Percentiles rank a stretch among this genome's conserved stretches.
Conservation (phyloP, 2,329 filamentous ascomycete species). For the Diaporthe sp. region DNA sequence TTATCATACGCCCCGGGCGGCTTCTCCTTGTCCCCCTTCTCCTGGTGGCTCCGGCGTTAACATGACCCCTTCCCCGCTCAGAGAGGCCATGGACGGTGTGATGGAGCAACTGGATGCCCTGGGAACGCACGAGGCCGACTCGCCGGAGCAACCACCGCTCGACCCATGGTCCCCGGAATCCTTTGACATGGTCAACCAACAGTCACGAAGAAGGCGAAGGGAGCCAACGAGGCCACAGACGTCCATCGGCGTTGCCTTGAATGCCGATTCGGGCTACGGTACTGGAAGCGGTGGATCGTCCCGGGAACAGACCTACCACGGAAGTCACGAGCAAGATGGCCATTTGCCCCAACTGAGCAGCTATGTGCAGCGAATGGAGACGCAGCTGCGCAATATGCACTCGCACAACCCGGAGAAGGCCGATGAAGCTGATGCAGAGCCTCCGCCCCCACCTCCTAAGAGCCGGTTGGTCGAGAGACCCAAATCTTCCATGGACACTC, state of each 20-base stretch:
- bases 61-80: conserved; percentile 86
- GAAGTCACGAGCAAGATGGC: conserved; percentile 60
- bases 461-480: conserved; percentile 65
- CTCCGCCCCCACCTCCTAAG: conserved; percentile 74
- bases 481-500: conserved; percentile 70
- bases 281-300: conserved; percentile 69
- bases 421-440: conserved; percentile 53
- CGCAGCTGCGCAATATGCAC: conserved; percentile 80
- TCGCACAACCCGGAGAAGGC: conserved; percentile 63
- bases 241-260: conserved; percentile 76
- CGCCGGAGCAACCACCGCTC: conserved; percentile 63
- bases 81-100: conserved; percentile 97
- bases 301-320: conserved; percentile 59
- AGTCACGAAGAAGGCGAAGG: conserved; percentile 53
- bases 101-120: conserved; percentile 96
- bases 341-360: conserved; percentile 81
- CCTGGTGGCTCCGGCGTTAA: conserved; percentile 72
- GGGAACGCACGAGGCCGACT: conserved; percentile 70
- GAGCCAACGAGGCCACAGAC: conserved; percentile 73
- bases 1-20: conserved; percentile 68
- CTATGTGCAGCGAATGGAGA: conserved; percentile 95
- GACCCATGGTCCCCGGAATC: conserved; percentile 94
- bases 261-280: conserved; percentile 71
- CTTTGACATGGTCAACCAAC: conserved; percentile 72
- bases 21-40: conserved; percentile 78